Percentiles rank a stretch among this genome's conserved stretches.
Conservation (phyloP, 768 basidiomycete genomes). For the Asterophora lycoperdoides region DNA sequence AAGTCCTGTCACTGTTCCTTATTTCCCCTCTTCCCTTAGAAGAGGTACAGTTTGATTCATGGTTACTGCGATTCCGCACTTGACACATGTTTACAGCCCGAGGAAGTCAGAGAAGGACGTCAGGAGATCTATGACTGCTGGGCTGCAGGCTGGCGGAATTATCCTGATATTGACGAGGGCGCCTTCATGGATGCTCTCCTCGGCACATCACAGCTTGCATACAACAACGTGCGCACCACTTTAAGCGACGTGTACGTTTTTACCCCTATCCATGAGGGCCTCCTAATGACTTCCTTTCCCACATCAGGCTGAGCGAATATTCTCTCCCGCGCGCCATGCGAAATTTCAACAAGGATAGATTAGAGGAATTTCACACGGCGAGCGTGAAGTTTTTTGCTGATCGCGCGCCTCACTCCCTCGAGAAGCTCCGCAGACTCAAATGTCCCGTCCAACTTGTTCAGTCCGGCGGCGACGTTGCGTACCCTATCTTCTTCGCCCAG, state of each 20-base stretch:
- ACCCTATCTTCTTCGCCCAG: constrained; percentile 24
- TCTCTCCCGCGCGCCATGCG: constrained; percentile 19
- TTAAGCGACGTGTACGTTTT: constrained; percentile 24
- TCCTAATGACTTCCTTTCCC: no score
- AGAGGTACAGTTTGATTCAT: constrained; percentile 23
- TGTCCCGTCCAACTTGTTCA: constrained; percentile 32
- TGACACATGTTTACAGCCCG: constrained; percentile 20
- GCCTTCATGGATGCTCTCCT: constrained; percentile 3
- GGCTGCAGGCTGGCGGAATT: constrained; percentile 7
- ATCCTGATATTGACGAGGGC: constrained; percentile 1
- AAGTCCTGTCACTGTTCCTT: constrained; percentile 32
- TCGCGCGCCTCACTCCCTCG: constrained; percentile 18
- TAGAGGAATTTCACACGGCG: constrained; percentile 28
- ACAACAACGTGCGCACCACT: constrained; percentile 20
- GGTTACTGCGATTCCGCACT: neutral
- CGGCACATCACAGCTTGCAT: constrained; percentile 25
- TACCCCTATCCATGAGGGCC: neutral
- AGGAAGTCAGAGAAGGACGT: constrained; percentile 29
- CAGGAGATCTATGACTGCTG: constrained; percentile 26
- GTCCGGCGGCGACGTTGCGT: constrained; percentile 33
- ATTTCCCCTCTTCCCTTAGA: constrained; percentile 31
- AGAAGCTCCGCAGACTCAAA: constrained; percentile 21
- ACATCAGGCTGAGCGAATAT: constrained; percentile 21
- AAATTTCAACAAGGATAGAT: constrained; percentile 24
- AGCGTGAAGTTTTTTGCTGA: constrained; percentile 31